These are phyloP conservation scores for Anethum foeniculum DNA, from an alignment of 140 eudicot genomes.

Conservation along the genomic window DNA sequence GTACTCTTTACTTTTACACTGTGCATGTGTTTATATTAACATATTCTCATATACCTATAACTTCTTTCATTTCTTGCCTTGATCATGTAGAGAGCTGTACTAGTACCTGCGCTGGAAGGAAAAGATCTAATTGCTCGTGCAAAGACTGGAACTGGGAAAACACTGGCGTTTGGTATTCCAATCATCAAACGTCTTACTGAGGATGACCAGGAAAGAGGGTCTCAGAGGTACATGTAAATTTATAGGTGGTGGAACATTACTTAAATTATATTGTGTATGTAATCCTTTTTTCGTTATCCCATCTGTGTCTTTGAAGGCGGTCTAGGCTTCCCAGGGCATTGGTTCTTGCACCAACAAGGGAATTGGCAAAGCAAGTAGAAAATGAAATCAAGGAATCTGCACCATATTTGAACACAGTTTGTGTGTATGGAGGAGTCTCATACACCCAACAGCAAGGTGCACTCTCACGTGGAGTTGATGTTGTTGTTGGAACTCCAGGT, in stretches of 20 bases:
- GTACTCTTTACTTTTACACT: neutral
- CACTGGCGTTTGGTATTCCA: slow-evolving; percentile 90
- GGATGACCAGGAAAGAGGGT: slow-evolving; percentile 50
- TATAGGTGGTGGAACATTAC: neutral
- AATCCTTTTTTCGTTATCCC: neutral
- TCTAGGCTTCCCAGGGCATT: slow-evolving; percentile 69
- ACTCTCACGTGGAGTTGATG: slow-evolving; percentile 80
- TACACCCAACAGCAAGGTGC: slow-evolving; percentile 56
- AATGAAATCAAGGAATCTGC: slow-evolving; percentile 89
- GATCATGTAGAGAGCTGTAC: slow-evolving; percentile 69
- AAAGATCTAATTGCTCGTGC: slow-evolving; percentile 93
- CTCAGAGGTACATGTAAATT: slow-evolving; percentile 18
- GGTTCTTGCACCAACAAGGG: slow-evolving; percentile 92
- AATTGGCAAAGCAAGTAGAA: slow-evolving; percentile 90
- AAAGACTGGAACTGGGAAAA: slow-evolving; percentile 95
- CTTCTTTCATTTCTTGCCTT: slow-evolving; percentile 8
- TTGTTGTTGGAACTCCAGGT: slow-evolving; percentile 95
- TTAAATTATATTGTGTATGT: slow-evolving; percentile 2
- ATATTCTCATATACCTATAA: neutral
- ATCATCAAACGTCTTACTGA: slow-evolving; percentile 61
- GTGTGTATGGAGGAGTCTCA: slow-evolving; percentile 94
- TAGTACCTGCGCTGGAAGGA: slow-evolving; percentile 84
- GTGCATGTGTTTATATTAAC: neutral
- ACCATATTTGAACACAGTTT: slow-evolving; percentile 78
- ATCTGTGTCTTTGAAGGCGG: slow-evolving; percentile 32